Conservation (phyloP, 75 land plant species). For the Cupressus sempervirens region DNA sequence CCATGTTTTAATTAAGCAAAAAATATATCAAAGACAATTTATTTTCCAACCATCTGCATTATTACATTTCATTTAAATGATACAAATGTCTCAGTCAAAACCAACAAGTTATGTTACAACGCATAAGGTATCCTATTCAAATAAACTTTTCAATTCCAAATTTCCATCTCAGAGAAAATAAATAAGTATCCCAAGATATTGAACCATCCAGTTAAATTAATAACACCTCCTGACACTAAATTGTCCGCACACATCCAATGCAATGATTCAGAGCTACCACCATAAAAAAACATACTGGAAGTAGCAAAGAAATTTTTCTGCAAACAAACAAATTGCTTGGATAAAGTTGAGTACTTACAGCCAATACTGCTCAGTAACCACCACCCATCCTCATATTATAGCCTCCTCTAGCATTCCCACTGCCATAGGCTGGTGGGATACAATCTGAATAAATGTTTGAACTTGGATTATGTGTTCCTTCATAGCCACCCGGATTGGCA, state of each 20-base stretch:
- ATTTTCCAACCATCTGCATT: neutral
- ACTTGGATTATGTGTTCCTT: conserved; percentile 3
- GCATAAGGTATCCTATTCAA: neutral
- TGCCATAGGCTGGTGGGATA: conserved; percentile 2
- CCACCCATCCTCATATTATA: conserved; percentile 9
- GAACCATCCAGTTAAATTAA: neutral
- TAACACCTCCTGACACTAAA: neutral
- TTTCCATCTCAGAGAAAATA: neutral
- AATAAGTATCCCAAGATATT: neutral
- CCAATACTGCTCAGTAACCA: conserved; percentile 6
- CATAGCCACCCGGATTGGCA: conserved; percentile 22
- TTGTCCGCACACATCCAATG: neutral
- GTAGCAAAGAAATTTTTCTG: neutral
- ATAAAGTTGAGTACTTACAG: neutral
- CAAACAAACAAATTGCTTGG: neutral
- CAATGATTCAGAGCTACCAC: neutral
- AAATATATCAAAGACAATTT: neutral
- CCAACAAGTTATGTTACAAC: neutral
- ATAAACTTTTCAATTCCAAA: neutral
- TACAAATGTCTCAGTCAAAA: neutral
- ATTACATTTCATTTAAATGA: neutral
- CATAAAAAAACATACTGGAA: neutral
- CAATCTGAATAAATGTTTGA: conserved; percentile 2
- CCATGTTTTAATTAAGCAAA: neutral
- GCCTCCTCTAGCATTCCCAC: conserved; percentile 17